phyloP scores from a whole-genome alignment of 2,329 filamentous ascomycete genomes.

The Coniochaeta prunicola region DNA sequence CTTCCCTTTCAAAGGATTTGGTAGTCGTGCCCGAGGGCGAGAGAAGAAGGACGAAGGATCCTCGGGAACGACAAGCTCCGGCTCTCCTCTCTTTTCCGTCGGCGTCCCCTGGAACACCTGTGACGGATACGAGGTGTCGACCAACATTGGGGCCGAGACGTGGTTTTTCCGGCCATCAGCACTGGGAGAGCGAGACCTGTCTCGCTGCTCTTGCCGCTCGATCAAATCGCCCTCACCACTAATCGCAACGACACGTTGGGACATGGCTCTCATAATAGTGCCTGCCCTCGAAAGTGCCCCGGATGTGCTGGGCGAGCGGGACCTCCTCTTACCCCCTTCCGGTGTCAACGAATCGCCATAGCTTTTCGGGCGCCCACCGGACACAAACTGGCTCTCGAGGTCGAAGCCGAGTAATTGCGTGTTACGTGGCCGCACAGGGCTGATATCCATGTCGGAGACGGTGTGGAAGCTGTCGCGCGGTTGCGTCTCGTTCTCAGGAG shows the following conservation, averaged over 20 bases:
- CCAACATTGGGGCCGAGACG: constrained; percentile 32
- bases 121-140: constrained; percentile 45
- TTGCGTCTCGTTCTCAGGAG: constrained; percentile 28
- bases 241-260: constrained; percentile 94
- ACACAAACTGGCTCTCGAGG: constrained; percentile 50
- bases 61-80: constrained; percentile 21
- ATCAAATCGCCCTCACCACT: constrained; percentile 85
- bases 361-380: constrained; percentile 43
- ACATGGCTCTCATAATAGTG: constrained; percentile 78
- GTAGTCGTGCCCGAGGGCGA: constrained; percentile 28
- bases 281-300: constrained; percentile 62
- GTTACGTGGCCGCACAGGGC: constrained; percentile 39
- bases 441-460: constrained; percentile 47
- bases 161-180: constrained; percentile 43
- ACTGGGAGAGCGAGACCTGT: constrained; percentile 50
- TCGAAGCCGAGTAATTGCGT: constrained; percentile 47
- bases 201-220: constrained; percentile 55
- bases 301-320: constrained; percentile 55
- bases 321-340: constrained; percentile 40
- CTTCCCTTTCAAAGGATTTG: constrained; percentile 80
- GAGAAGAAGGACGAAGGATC: constrained; percentile 21
- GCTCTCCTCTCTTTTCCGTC: constrained; percentile 35
- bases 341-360: constrained; percentile 51
- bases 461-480: constrained; percentile 51
- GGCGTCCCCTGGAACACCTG: constrained; percentile 33